Base-by-base conservation (phyloP, 192 early-diverging fungal genomes). In the Chytriomyces sp. region DNA sequence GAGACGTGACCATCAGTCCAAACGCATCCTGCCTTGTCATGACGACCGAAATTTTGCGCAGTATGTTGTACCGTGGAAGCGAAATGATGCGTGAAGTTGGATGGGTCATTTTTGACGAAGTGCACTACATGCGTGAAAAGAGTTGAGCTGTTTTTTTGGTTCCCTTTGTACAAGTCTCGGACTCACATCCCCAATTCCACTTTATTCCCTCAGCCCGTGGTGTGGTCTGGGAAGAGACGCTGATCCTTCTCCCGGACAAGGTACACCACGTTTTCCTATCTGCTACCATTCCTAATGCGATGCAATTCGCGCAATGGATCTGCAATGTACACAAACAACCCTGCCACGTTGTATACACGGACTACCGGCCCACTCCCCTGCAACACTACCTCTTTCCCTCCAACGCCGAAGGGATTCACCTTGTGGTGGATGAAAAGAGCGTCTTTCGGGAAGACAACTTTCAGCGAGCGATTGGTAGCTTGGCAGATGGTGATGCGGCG, bases 231-330 rank as follows among this genome's bases (percentile, higher is more conserved):
- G 97, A 99, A 78, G 97, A 99, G 83, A 96, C 96, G 0, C 89
- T 99, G 52, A 98, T 99, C 70, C 78, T 99, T 73, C 73, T 99
- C 55, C 97, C 97, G 38, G 91, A 93, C 74, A 91, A 92, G 44
- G 94, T 96, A 32, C 91, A 90, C 59, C 92, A 90, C 81, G 96
- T 96, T 31, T 96, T 99, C 73, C 85, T 99, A 53, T 99, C 97
- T 5, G 97, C 95, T 39, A 99, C 97, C 10, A 99, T 99, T 72
- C 97, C 97, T 33, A 99, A 99, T 66, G 95, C 97, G 7, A 92
- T 96, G 90, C 92, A 99, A 77, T 99, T 99, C 85, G 95, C 97
- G 30, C 92, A 98, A 83, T 99, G 97, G 97, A 96, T 99, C 70
- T 91, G 90, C 72, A 93, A 92, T 70, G 91, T 93, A 33, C 93